Base-by-base conservation (phyloP, 805 yeast species). In the Ogataea henricii region DNA sequence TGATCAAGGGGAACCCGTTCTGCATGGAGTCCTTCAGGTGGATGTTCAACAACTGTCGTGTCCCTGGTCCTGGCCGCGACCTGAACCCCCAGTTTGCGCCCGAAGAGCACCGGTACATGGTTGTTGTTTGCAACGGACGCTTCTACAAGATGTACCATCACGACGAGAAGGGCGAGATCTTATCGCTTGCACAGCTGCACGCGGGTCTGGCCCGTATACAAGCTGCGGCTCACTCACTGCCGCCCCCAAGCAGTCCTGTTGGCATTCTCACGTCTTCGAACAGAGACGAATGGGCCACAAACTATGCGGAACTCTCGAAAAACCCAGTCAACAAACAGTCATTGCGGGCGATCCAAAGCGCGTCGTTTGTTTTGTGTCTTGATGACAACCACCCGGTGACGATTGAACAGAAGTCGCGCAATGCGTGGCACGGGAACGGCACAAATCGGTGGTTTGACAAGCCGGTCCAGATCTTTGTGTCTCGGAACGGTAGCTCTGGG, bases 381-480 rank as follows among this genome's bases (percentile, higher is more conserved):
- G 99, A 92, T 63, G 82, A 86, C 57, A 70, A 66, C 10, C 56
- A 67, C 17, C 97, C 97, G 13, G 74, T 81, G 43, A 84, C 96
- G 23, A 76, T 85, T 51, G 92, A 85, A 64, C 95, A 89, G 65
- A 85, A 89, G 62, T 84, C 96, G 3, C 82, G 82, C 63, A 84
- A 81, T 67, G 79, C 82, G 64, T 92, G 98, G 98, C 96, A 89
- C 70, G 97, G 98, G n/a, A 80, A 89, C 69, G 97, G 97, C 46
- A 69, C 74, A 58, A 92, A 94, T 75, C 78, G 99, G 60, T 92
- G 78, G 74, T 92, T 79, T 67, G 98, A 92, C 74, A 92, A 92
- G 74, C 92, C 97, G 3, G 72, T 87, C 51, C 94, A 92, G 73
- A 83, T 89, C 66, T 78, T 90, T 57, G 82, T 92, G 46, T 73